Base-by-base conservation (phyloP, 495 filamentous ascomycete genomes). In the Coniosporium apollinis region DNA sequence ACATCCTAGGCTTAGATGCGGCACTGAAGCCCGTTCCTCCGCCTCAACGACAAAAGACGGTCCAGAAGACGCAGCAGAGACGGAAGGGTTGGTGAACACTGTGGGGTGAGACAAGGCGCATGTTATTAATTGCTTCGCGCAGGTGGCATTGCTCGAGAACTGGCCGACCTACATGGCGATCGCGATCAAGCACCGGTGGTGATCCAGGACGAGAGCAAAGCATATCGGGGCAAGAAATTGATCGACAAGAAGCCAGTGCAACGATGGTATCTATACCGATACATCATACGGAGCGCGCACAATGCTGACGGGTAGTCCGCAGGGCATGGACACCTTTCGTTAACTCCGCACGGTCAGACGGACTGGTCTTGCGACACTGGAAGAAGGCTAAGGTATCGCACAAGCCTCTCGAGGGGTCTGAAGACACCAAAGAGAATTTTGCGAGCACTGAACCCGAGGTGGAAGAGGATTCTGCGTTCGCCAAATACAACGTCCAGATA, bases 401-500 rank as follows among this genome's bases (percentile, higher is more conserved):
- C n/a, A n/a, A n/a, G n/a, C n/a, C n/a, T n/a, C n/a, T n/a, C n/a
- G n/a, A n/a, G n/a, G n/a, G n/a, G n/a, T n/a, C n/a, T n/a, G n/a
- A n/a, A n/a, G n/a, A n/a, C n/a, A n/a, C n/a, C n/a, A n/a, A n/a
- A n/a, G n/a, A n/a, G n/a, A n/a, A n/a, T n/a, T n/a, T n/a, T n/a
- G n/a, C n/a, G n/a, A n/a, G n/a, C n/a, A n/a, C n/a, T n/a, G 37
- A 47, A 11, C 39, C 48, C 20, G 44, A 47, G 22, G 37, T 41
- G 5, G 50, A 58, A 30, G 40, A 56, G 1, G 65, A 67, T 18
- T 70, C 73, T 43, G 67, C 66, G 19, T 82, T 76, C 52, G 64
- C 73, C 17, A 92, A 89, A 48, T 97, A 75, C 62, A 89, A 94
- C 49, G 69, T 91, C 33, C 64, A 75, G 28, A 69, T 81, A 15